Evolutionary conservation across 2,329 filamentous ascomycete species (phyloP).

Genomic region (Delphinella strobiligena): DNA sequence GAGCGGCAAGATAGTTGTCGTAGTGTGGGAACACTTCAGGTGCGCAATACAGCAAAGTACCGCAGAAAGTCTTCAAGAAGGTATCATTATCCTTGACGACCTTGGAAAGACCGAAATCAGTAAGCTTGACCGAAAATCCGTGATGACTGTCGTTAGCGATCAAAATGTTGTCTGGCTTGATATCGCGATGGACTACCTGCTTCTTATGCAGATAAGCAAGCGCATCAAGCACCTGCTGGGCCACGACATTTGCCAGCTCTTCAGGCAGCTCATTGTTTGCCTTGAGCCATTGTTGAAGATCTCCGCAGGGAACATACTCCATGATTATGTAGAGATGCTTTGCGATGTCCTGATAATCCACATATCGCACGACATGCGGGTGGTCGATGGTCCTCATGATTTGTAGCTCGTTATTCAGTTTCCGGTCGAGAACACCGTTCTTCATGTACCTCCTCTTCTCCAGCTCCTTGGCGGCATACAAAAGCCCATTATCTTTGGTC

Average conservation of each 20-base stretch:
- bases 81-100: constrained; percentile 76
- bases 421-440: constrained; percentile 77
- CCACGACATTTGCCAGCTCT: constrained; percentile 55
- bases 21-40: constrained; percentile 90
- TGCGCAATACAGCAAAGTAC: constrained; percentile 88
- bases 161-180: constrained; percentile 96
- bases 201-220: constrained; percentile 75
- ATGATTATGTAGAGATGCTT: constrained; percentile 89
- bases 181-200: constrained; percentile 93
- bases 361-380: constrained; percentile 81
- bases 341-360: constrained; percentile 75
- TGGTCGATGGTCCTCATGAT: constrained; percentile 85
- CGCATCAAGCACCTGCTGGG: constrained; percentile 66
- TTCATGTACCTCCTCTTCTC: constrained; percentile 91
- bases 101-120: constrained; percentile 94
- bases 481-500: constrained; percentile 66
- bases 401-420: constrained; percentile 91
- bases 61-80: constrained; percentile 91
- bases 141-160: constrained; percentile 57
- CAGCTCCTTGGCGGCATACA: constrained; percentile 87
- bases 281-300: constrained; percentile 63
- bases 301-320: constrained; percentile 77
- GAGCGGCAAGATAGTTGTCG: constrained; percentile 48
- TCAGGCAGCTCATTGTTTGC: constrained; percentile 55
- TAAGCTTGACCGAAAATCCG: constrained; percentile 68